Evolutionary conservation across 1,284 basidiomycete species (phyloP).

Genomic region (Heterobasidion irregulare): DNA sequence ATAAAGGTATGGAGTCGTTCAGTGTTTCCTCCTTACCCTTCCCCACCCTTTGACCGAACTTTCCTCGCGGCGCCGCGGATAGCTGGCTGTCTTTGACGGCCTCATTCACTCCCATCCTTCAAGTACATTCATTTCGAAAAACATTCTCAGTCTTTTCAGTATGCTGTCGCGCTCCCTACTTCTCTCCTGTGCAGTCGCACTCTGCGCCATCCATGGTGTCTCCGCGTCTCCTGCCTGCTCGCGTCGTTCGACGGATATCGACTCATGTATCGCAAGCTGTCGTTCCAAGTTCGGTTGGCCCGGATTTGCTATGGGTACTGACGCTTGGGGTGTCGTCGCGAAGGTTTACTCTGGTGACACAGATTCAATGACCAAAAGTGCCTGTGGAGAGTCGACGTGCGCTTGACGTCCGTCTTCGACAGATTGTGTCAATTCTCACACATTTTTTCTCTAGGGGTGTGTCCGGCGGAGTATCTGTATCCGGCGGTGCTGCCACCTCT

Average conservation of each 20-base stretch:
- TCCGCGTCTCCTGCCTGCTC: constrained; percentile 44
- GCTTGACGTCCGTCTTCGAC: not conserved
- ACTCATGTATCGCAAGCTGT: constrained; percentile 35
- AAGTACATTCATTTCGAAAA: constrained; percentile 12
- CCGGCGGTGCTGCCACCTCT: not conserved
- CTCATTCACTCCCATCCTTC: constrained; percentile 11
- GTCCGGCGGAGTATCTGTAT: not conserved
- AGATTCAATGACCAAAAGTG: not conserved
- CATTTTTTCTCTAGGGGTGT: not conserved
- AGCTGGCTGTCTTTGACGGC: constrained; percentile 5
- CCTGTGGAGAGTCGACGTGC: constrained; percentile 4
- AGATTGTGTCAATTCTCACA: not conserved
- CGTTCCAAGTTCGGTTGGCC: constrained; percentile 42
- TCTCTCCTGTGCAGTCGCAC: constrained; percentile 29
- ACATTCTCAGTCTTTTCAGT: constrained; percentile 12
- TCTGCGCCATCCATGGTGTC: constrained; percentile 22
- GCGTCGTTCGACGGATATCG: constrained; percentile 22
- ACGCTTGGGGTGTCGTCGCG: constrained; percentile 32
- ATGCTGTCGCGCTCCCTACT: constrained; percentile 36
- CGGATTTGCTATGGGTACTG: constrained; percentile 38
- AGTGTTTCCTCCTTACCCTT: too few relatives aligned
- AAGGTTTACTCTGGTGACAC: constrained; percentile 1
- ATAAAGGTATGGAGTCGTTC: too few relatives aligned
- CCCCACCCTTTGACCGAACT: too few relatives aligned
- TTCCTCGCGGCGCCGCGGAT: not conserved